Base-by-base conservation (phyloP, 2,329 filamentous ascomycete species). In the Fusarium sterilihyphosum region DNA sequence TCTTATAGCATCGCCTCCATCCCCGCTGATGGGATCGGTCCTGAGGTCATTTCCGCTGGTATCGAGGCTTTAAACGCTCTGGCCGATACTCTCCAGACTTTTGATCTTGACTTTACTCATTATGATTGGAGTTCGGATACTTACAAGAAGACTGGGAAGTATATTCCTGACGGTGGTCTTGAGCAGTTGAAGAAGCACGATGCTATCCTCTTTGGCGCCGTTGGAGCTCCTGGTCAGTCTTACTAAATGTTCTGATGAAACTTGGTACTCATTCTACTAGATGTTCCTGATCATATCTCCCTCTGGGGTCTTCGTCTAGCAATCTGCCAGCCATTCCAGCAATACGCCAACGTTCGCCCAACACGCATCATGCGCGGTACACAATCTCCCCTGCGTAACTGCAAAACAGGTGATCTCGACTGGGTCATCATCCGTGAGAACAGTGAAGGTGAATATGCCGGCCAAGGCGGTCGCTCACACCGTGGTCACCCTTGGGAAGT, bases 391-490 rank as follows among this genome's bases (percentile, higher is more conserved):
- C 83, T 92, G 1, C 79, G 82, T 26, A 85, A 88, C 79, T 83
- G 88, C 77, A 81, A 83, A 70, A 81, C 84, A 1, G 88, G 88
- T 1, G 88, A 91, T 60, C 82, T 92, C 0, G 89, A 92, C 81
- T 92, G 90, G 89, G 88, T 92, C 16, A 91, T 92, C 61, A 83
- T 92, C 46, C 88, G 90, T 31, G 90, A 92, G 81, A 92, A 92
- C 80, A 90, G 88, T 33, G 90, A 92, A 73, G 90, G 90, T 60
- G 90, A 92, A 76, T 92, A 92, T 70, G 89, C 90, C 2, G 90
- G 90, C 0, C 89, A 92, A 66, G 90, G 90, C 4, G 91, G 91
- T 0, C 86, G 89, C 0, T 90, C 89, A 0, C 90, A 92, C 80
- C 81, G 83, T 5, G 88, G 89, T 14, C 83, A 86, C 62, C 84